Evolutionary conservation across 164 flowering plant genomes (phyloP), one percentile per base, ranked within the genome.

Genomic region (Piper longum): DNA sequence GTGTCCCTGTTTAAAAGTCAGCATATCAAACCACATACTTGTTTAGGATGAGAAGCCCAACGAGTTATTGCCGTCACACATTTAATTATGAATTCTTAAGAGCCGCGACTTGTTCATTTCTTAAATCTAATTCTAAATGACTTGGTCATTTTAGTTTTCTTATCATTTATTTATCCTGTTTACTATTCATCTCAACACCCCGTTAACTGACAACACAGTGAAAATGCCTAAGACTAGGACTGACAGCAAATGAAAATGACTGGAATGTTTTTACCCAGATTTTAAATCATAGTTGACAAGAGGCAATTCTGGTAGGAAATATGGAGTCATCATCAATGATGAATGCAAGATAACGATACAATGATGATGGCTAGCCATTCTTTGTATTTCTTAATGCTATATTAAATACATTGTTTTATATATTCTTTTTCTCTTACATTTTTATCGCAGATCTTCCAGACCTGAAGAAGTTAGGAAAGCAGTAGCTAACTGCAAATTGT

Each of bases 361-460:
- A 8, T 4, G 45, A 43, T 4, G 5, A 4, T 43, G 45, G 4
- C 4, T 40, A 41, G 41, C 17, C 43, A 40, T 4, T 42, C 17
- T 4, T 11, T 4, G 40, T 48, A n/a, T 40, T 8, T 43, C 12
- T 11, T 45, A 19, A 13, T 19, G 41, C 41, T 57, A 12, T 12
- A 19, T 19, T 2, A 57, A 14, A 19, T 57, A 57, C 13, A 18
- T 16, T 16, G 2, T 43, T 39, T 54, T 17, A 7, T 51, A 5
- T 63, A 52, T 13, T 8, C 58, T 39, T 12, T 26, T 54, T 1
- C 39, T 16, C 16, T 63, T 7, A 56, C 40, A 3, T 16, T 48
- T 63, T 42, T 17, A 14, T 59, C 71, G 59, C 86, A 89, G 96
- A 89, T 83, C 89, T 89, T 64, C 96, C 93, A 0, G 96, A 87